Percentiles rank a stretch among this genome's conserved stretches.
These are phyloP conservation scores for Lophium mytilinum DNA, from an alignment of 495 filamentous ascomycete genomes.

Conservation along the genomic window DNA sequence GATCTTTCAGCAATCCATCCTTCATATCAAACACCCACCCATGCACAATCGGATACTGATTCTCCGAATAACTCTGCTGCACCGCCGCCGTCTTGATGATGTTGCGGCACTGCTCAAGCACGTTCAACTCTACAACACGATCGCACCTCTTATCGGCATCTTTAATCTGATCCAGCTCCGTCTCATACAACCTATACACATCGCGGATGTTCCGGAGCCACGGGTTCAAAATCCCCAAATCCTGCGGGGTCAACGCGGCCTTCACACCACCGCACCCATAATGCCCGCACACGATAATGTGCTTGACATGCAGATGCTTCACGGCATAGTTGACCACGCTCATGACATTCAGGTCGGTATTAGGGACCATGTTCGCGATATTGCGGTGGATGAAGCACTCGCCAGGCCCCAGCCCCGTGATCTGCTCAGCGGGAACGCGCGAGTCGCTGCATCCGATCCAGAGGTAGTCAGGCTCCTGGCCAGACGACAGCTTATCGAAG, in stretches of 20 bases:
- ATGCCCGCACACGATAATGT: slow-evolving; percentile 58
- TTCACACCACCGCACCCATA: slow-evolving; percentile 58
- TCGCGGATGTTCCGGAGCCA: slow-evolving; percentile 57
- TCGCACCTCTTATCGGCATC: slow-evolving; percentile 42
- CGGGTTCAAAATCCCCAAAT: slow-evolving; percentile 50
- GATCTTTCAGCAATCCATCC: slow-evolving; percentile 46
- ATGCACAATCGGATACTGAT: slow-evolving; percentile 48
- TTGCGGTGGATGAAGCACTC: slow-evolving; percentile 57
- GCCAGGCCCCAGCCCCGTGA: slow-evolving; percentile 51
- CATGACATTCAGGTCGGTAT: slow-evolving; percentile 41
- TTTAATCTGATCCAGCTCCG: slow-evolving; percentile 45
- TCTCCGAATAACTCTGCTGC: slow-evolving; percentile 44
- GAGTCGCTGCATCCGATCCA: slow-evolving; percentile 61
- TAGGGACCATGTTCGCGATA: slow-evolving; percentile 55
- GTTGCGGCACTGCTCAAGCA: slow-evolving; percentile 50
- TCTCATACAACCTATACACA: slow-evolving; percentile 49
- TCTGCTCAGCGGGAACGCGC: slow-evolving; percentile 53
- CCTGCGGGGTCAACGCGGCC: slow-evolving; percentile 51
- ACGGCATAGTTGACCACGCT: slow-evolving; percentile 57
- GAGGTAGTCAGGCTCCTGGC: slow-evolving; percentile 51
- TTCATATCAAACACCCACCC: slow-evolving; percentile 51
- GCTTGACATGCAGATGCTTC: slow-evolving; percentile 50
- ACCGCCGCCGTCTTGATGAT: slow-evolving; percentile 52
- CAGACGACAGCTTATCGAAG: slow-evolving; percentile 45
- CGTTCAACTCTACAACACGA: slow-evolving; percentile 53